Percentiles rank a stretch among this genome's conserved stretches.
Evolutionary conservation across 1,284 basidiomycete genomes (phyloP).

Genomic region (Cutaneotrichosporon dermatis): DNA sequence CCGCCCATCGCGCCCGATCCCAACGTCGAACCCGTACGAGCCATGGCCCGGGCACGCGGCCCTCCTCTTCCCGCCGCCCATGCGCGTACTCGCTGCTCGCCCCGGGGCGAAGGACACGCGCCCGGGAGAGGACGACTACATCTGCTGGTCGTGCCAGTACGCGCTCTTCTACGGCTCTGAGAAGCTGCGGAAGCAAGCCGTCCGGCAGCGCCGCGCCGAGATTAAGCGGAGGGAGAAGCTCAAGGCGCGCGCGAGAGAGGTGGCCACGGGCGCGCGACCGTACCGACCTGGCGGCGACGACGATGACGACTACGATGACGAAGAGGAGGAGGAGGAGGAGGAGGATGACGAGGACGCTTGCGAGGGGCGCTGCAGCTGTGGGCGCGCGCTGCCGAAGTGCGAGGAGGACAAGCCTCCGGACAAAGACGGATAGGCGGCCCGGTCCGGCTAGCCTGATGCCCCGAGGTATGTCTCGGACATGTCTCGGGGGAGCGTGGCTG

Average conservation of each 20-base stretch:
- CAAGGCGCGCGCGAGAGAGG: constrained; percentile 63
- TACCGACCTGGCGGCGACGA: constrained; percentile 5
- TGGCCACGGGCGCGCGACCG: constrained; percentile 36
- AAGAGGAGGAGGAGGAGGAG: constrained; percentile 14
- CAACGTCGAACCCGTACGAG: constrained; percentile 32
- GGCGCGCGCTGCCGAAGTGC: constrained; percentile 9
- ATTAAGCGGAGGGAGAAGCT: constrained; percentile 67
- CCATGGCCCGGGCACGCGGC: constrained; percentile 32
- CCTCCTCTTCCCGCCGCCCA: constrained; percentile 45
- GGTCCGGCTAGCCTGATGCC: no score
- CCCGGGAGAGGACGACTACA: constrained; percentile 71
- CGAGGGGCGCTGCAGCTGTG: constrained; percentile 11
- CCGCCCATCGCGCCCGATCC: constrained; percentile 35
- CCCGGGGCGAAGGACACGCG: constrained; percentile 34
- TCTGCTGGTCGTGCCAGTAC: constrained; percentile 84
- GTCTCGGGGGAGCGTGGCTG: no score
- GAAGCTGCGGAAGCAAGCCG: constrained; percentile 60
- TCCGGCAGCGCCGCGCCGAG: constrained; percentile 72
- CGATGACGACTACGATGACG: constrained; percentile 9
- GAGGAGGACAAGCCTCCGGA: constrained; percentile 2
- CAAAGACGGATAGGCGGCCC: background rate
- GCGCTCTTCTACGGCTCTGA: constrained; percentile 72
- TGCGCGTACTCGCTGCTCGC: constrained; percentile 25
- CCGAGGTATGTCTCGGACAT: no score
- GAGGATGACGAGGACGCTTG: constrained; percentile 11